Conservation (phyloP, 306 rosid genomes). For the Mucuna pruriens region DNA sequence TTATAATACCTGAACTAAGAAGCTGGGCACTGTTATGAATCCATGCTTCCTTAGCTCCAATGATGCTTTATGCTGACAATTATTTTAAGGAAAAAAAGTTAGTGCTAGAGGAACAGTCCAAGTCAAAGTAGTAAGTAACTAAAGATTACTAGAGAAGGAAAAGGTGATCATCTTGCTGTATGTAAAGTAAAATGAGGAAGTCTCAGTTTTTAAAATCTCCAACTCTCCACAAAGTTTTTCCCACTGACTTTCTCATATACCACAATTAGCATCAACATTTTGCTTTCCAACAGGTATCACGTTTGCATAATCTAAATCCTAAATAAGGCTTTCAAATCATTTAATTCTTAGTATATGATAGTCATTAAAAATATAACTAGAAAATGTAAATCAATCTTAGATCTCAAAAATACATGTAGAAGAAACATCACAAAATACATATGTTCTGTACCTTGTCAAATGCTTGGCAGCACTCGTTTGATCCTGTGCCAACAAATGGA, state of each 20-base stretch:
- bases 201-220: conserved; percentile 16
- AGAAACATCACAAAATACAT: background rate
- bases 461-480: conserved; percentile 80
- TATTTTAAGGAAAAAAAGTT: conserved; percentile 34
- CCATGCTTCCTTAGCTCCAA: conserved; percentile 75
- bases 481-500: conserved; percentile 96
- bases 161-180: background rate
- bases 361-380: background rate
- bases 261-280: conserved; percentile 18
- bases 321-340: background rate
- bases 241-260: conserved; percentile 17
- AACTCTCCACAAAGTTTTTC: conserved; percentile 11
- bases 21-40: conserved; percentile 73
- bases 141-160: background rate
- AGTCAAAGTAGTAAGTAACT: conserved; percentile 14
- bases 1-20: conserved; percentile 73
- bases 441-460: conserved; percentile 79
- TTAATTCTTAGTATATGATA: background rate
- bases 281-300: background rate
- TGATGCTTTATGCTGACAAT: conserved; percentile 86
- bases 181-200: conserved; percentile 17
- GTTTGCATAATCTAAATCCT: conserved; percentile 3
- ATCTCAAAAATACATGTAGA: conserved; percentile 20
- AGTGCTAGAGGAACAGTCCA: conserved; percentile 14
- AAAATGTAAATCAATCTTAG: conserved; percentile 15